Evolutionary conservation across 164 flowering plant genomes (phyloP).

Genomic region (Tetracentron sinense): DNA sequence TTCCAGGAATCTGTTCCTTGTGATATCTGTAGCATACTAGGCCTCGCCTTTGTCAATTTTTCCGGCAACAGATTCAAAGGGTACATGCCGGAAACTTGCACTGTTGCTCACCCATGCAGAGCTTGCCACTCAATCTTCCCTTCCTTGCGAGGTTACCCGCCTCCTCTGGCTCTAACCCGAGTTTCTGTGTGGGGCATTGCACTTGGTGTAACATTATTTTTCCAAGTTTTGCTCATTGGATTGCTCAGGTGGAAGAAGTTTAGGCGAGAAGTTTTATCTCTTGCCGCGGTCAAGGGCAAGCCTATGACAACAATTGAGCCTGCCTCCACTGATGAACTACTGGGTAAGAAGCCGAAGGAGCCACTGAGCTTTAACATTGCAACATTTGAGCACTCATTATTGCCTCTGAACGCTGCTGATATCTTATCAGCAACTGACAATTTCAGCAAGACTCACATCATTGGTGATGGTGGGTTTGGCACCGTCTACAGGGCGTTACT

Average conservation of each 20-base stretch:
- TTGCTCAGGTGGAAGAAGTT: slow-evolving; percentile 27
- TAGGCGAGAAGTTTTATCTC: slow-evolving; percentile 21
- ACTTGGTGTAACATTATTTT: slow-evolving; percentile 23
- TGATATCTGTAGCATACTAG: slow-evolving; percentile 40
- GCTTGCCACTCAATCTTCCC: slow-evolving; percentile 9
- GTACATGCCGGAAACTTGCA: slow-evolving; percentile 37
- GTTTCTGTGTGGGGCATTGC: slow-evolving; percentile 35
- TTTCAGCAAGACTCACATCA: slow-evolving; percentile 52
- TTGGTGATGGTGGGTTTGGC: slow-evolving; percentile 71
- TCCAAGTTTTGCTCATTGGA: slow-evolving; percentile 28
- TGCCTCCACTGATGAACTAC: slow-evolving; percentile 32
- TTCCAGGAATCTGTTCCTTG: slow-evolving; percentile 40
- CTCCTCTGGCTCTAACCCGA: slow-evolving; percentile 19
- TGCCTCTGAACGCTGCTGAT: slow-evolving; percentile 40
- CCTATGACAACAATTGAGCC: slow-evolving; percentile 24
- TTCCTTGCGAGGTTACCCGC: slow-evolving; percentile 4
- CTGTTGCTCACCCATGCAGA: slow-evolving; percentile 19
- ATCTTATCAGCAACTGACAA: slow-evolving; percentile 62
- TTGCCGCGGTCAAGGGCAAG: slow-evolving; percentile 23
- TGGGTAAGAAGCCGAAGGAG: slow-evolving; percentile 43
- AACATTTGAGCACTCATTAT: slow-evolving; percentile 52
- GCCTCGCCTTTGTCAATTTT: slow-evolving; percentile 39
- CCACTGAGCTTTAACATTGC: slow-evolving; percentile 62
- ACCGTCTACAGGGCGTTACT: slow-evolving; percentile 55
- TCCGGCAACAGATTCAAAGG: slow-evolving; percentile 44